Evolutionary conservation across 2,329 filamentous ascomycete species (phyloP), one percentile per base, ranked within the genome.

Genomic region (Aspergillus glaucus): DNA sequence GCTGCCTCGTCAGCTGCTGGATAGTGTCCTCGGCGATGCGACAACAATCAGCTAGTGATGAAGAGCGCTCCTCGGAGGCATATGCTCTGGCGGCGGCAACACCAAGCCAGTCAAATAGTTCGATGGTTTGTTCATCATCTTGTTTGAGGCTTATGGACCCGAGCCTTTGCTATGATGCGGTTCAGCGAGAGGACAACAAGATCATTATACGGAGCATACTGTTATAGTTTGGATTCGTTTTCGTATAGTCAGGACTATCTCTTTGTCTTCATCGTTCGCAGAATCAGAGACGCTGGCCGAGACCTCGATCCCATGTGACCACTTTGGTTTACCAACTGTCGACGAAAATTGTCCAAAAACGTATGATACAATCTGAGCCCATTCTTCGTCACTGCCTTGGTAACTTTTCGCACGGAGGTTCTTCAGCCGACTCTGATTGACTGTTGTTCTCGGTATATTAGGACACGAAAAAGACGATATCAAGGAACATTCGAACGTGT

Each of bases 81-180:
- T 68, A 61, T 40, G 75, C 71, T 43, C 71, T 67, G 24, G 70
- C 61, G 10, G 75, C 69, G 15, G 78, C 76, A 41, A 69, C 66
- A 42, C 71, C 71, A 10, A 74, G 68, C 81, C 81, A 84, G 30
- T 79, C 77, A 51, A 81, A 78, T 2, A 79, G 69, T 49, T 77
- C 71, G 37, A 84, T 71, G 44, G 78, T 76, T 53, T 78, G 73
- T 30, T 77, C 75, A 32, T 81, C 75, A 55, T 79, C 70, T 54
- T 76, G 70, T 42, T 69, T 63, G 4, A 85, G 69, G 8, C 66
- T 61, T 32, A 84, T 72, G 8, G 75, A 66, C 22, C 81, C 81
- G 19, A 84, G 70, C 44, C 67, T 75, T 75, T 79, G 77, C 67
- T 75, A 17, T 37, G 43, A 48, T 22, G 17, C 22, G 51, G 53